These are phyloP conservation scores for Pistacia integerrima DNA, from an alignment of 345 rosid genomes.

Conservation along the genomic window DNA sequence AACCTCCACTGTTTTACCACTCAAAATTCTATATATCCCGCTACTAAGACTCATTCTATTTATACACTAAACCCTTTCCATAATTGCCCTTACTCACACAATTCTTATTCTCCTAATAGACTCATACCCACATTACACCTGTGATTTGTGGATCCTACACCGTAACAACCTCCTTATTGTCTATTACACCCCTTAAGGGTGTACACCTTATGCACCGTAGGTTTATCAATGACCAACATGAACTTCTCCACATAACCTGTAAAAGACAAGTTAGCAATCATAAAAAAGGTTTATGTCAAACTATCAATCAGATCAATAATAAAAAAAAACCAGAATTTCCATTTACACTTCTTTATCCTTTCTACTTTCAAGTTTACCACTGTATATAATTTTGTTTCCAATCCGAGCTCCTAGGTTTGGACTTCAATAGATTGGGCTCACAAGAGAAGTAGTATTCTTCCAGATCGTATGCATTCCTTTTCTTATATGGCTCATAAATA, in stretches of 20 bases:
- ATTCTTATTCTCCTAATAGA: too few relatives aligned
- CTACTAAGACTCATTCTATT: too few relatives aligned
- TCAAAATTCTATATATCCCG: too few relatives aligned
- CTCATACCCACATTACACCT: too few relatives aligned
- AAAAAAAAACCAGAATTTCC: not conserved
- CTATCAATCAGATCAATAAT: not conserved
- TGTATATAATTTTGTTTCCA: not conserved
- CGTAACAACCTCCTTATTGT: too few relatives aligned
- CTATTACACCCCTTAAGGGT: too few relatives aligned
- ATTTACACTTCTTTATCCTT: not conserved
- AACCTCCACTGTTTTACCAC: too few relatives aligned
- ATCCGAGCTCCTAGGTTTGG: not conserved
- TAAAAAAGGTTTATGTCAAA: not conserved
- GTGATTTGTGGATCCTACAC: too few relatives aligned
- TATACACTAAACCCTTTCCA: too few relatives aligned
- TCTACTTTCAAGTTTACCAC: not conserved
- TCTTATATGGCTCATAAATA: not conserved
- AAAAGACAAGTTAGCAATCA: constrained; percentile 6
- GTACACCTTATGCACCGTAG: too few relatives aligned
- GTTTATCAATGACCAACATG: constrained; percentile 36
- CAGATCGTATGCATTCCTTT: not conserved
- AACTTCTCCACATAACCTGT: constrained; percentile 54
- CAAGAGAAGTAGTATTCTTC: not conserved
- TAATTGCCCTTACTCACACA: too few relatives aligned
- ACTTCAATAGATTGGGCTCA: not conserved